Base-by-base conservation (phyloP, 140 eudicot genomes). In the Anethum foeniculum region DNA sequence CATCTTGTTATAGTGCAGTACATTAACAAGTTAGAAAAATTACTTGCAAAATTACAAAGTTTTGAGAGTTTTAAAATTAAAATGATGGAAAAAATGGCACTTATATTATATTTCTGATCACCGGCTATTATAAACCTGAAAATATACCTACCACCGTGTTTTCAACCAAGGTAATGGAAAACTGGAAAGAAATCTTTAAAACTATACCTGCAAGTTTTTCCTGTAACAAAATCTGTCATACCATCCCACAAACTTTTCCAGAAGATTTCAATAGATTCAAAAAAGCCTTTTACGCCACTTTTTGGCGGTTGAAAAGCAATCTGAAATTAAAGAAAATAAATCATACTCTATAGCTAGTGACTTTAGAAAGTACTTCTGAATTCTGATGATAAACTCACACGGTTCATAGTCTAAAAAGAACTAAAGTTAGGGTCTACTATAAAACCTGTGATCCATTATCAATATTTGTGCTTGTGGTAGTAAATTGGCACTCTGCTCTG, bases 361-460 rank as follows among this genome's bases (percentile, higher is more conserved):
- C 27, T 72, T 72, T 39, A n/a, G 21, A 27, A 41, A 21, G 15
- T 74, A 15, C 54, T n/a, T 74, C 10, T 25, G 23, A 15, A 34
- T n/a, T 74, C 10, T 25, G 23, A 74, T n/a, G 18, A 23, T 36
- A 72, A 6, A 39, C 18, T 73, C 30, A 2, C 34, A 72, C 3
- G 77, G 11, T n/a, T 73, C n/a, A 32, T 68, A 32, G 36, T 65
- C 21, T 27, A 25, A 27, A 36, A 64, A 27, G 15, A 25, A 28
- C 15, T 49, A 34, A 52, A 41, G 73, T 77, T 23, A 21, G 43
- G 12, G 58, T 46, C 28, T 80, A 51, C 81, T 69, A 27, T 62
- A 30, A 73, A 86, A 94, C 99, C 97, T 89, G 95, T 60, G 99
- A 85, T 86, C 99, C 99, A 62, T 92, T 94, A 62, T 92, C 99